phyloP scores from a whole-genome alignment of 495 filamentous ascomycete genomes.

The Sabuloglossum arenarium region DNA sequence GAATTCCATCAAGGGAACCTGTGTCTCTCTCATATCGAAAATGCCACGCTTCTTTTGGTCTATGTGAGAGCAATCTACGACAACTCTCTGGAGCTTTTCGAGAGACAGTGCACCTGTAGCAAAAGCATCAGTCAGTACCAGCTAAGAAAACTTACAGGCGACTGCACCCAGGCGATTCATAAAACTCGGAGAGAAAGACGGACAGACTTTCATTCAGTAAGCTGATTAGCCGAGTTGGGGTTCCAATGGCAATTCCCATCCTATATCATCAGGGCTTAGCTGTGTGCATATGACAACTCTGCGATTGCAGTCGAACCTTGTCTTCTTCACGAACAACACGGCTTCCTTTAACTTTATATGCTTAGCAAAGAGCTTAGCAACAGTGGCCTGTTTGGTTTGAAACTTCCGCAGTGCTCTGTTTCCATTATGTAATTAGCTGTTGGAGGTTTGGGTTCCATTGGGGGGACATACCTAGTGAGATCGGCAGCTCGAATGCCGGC shows the following conservation, averaged over 20 bases:
- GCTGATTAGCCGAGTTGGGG: slow-evolving; percentile 60
- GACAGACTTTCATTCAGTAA: slow-evolving; percentile 50
- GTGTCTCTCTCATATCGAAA: slow-evolving; percentile 81
- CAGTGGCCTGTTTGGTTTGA: slow-evolving; percentile 48
- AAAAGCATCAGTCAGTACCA: background rate
- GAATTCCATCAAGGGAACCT: slow-evolving; percentile 48
- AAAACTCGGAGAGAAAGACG: background rate
- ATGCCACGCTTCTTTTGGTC: slow-evolving; percentile 84
- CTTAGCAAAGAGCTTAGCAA: slow-evolving; percentile 92
- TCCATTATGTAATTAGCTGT: slow-evolving; percentile 1
- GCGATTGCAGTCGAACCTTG: slow-evolving; percentile 19
- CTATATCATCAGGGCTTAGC: slow-evolving; percentile 16
- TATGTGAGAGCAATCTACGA: slow-evolving; percentile 76
- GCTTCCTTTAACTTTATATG: slow-evolving; percentile 90
- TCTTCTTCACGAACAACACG: slow-evolving; percentile 47
- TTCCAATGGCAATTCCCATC: slow-evolving; percentile 74
- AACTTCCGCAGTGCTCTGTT: slow-evolving; percentile 50
- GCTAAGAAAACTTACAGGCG: background rate
- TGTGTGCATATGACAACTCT: background rate
- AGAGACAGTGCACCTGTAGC: slow-evolving; percentile 43
- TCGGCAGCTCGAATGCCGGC: slow-evolving; percentile 72
- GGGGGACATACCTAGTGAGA: slow-evolving; percentile 34
- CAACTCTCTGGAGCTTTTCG: slow-evolving; percentile 49
- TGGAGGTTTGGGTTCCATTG: background rate
- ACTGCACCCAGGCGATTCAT: background rate